Evolutionary conservation across 1,284 basidiomycete species (phyloP).

Genomic region (Trametes hirsuta): DNA sequence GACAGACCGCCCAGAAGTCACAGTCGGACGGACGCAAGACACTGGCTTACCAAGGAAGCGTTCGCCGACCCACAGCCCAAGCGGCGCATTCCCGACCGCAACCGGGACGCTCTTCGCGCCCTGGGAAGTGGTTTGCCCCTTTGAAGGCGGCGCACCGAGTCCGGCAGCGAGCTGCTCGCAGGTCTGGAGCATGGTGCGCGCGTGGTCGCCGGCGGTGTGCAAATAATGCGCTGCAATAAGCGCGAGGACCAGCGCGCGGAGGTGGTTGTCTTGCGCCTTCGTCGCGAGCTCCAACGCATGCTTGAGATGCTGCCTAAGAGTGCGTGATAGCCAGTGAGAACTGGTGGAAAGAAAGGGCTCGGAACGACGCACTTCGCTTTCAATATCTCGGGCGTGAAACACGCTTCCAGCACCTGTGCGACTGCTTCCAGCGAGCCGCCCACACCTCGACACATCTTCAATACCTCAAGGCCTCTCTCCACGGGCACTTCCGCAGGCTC

Average conservation of each 20-base stretch:
- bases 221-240: slow-evolving; percentile 70
- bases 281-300: slow-evolving; percentile 60
- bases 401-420: slow-evolving; percentile 57
- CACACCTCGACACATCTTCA: slow-evolving; percentile 45
- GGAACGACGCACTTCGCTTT: slow-evolving; percentile 55
- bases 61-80: slow-evolving; percentile 74
- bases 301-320: slow-evolving; percentile 60
- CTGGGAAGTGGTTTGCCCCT: slow-evolving; percentile 23
- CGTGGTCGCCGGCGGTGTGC: slow-evolving; percentile 69
- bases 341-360: neutral
- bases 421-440: slow-evolving; percentile 60
- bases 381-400: slow-evolving; percentile 56
- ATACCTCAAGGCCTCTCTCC: slow-evolving; percentile 40
- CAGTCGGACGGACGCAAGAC: neutral
- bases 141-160: slow-evolving; percentile 56
- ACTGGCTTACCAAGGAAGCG: slow-evolving; percentile 57
- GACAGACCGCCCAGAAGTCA: neutral
- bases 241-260: slow-evolving; percentile 68
- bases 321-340: slow-evolving; percentile 15
- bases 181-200: slow-evolving; percentile 61
- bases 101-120: slow-evolving; percentile 24
- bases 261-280: slow-evolving; percentile 65
- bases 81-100: slow-evolving; percentile 58
- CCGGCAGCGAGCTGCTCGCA: slow-evolving; percentile 72
- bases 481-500: slow-evolving; percentile 26